Base-by-base conservation (phyloP, 257 asterid genomes). In the Jacaranda mimosifolia region DNA sequence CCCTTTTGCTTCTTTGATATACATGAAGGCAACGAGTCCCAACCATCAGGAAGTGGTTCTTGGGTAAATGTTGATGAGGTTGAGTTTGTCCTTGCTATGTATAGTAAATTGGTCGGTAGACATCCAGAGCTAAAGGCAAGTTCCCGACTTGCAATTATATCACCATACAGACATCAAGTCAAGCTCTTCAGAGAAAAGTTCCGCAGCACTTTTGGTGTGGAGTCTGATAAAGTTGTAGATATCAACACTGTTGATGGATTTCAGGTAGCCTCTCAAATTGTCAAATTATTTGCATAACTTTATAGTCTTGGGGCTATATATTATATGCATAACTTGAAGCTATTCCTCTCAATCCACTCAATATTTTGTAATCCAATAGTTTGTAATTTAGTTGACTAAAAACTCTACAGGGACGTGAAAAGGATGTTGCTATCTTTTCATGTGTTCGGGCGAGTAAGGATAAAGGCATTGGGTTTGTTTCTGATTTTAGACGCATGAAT, bases 161-260 rank as follows among this genome's bases (percentile, higher is more conserved):
- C 99, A 55, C 97, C 99, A 6, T 93, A 96, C 68, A 81, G 89
- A 46, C 82, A 88, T 79, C 99, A 96, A 88, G 96, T 93, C 79
- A 93, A 87, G 85, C 96, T 90, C 78, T 76, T 96, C 79, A 88
- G 86, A n/a, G 87, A 90, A 51, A 89, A 70, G 82, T 93, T 91
- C 83, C 82, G 81, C 0, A 84, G 82, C 77, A 87, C 92, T 55
- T 96, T 96, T 17, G 97, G 97, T 11, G 85, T 85, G 68, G 97
- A 89, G 71, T 88, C 98, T 11, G 89, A 88, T 42, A 90, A 88
- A 82, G 83, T 90, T 52, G 97, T 93, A 19, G 99, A 96, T 76
- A 91, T 96, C 77, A 93, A 93, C 86, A 91, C 97, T 4, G 96
- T 96, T 84, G 99, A 96, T 78, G 99, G 99, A 46, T 96, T 96